phyloP scores from a whole-genome alignment of 345 rosid species.

The Angophora floribunda region DNA sequence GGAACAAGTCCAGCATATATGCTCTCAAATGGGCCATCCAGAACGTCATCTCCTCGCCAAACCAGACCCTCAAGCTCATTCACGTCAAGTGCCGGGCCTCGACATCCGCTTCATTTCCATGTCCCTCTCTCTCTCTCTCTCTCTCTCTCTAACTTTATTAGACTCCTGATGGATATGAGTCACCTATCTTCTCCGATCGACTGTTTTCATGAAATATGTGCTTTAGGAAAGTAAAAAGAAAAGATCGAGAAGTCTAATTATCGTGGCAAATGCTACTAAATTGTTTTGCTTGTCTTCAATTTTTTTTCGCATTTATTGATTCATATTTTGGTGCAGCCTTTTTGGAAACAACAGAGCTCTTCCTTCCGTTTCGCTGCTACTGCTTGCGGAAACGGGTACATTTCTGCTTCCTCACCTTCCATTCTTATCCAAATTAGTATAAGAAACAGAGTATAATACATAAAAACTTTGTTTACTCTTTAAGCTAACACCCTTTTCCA shows the following conservation, averaged over 20 bases:
- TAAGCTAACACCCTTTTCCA: background rate
- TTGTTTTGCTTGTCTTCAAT: background rate
- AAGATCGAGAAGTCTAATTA: background rate
- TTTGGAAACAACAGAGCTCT: constrained; percentile 7
- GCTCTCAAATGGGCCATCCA: constrained; percentile 54
- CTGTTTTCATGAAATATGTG: background rate
- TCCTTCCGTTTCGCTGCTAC: constrained; percentile 52
- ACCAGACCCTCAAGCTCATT: constrained; percentile 35
- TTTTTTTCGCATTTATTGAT: background rate
- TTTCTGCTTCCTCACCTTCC: background rate
- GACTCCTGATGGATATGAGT: background rate
- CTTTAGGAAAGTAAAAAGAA: background rate
- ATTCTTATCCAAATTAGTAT: background rate
- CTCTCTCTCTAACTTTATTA: background rate
- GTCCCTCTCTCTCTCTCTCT: background rate
- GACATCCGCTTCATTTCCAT: background rate
- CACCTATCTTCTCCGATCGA: background rate
- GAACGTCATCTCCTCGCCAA: constrained; percentile 15
- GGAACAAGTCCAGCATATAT: constrained; percentile 25
- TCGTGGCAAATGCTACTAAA: background rate
- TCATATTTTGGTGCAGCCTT: background rate
- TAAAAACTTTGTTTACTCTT: background rate
- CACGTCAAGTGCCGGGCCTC: constrained; percentile 40
- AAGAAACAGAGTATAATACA: background rate
- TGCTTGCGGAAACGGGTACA: constrained; percentile 50